Percentiles rank a stretch among this genome's conserved stretches.
These are phyloP conservation scores for Pseudogymnoascus sp. DNA, from an alignment of 2,329 filamentous ascomycete species.

Conservation along the genomic window DNA sequence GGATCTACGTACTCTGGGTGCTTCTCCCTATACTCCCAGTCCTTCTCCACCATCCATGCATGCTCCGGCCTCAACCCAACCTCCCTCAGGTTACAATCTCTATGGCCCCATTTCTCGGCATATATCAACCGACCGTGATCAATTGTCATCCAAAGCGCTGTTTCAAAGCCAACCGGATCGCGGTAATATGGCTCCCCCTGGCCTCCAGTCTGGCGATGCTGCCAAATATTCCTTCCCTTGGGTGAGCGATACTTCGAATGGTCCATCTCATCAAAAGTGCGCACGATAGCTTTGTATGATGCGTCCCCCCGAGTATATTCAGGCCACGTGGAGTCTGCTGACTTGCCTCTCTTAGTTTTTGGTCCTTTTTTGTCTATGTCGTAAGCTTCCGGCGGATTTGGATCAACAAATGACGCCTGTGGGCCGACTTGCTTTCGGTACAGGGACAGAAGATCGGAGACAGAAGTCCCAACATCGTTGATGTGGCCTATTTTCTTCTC, in stretches of 20 bases:
- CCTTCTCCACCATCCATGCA: conserved; percentile 39
- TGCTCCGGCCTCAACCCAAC: conserved; percentile 33
- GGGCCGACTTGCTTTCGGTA: conserved; percentile 32
- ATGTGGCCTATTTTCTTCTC: conserved; percentile 36
- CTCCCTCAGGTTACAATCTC: conserved; percentile 33
- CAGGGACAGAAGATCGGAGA: conserved; percentile 39
- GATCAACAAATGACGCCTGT: conserved; percentile 30
- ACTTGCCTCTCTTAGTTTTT: not conserved
- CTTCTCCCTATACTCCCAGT: conserved; percentile 26
- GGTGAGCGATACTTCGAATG: conserved; percentile 7
- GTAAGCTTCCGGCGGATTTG: conserved; percentile 27
- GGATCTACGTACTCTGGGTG: not conserved
- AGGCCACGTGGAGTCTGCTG: not conserved
- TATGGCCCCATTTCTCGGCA: conserved; percentile 39
- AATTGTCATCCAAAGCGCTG: conserved; percentile 37
- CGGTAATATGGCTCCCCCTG: conserved; percentile 46
- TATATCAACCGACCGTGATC: conserved; percentile 36
- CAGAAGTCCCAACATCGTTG: conserved; percentile 36
- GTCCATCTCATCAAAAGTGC: not conserved
- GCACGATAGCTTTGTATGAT: conserved; percentile 7
- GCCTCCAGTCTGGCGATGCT: conserved; percentile 42
- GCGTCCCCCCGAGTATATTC: not conserved
- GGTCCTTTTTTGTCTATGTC: conserved; percentile 10
- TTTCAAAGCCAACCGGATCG: conserved; percentile 36
- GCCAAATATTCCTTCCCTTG: conserved; percentile 43